These are phyloP conservation scores for Phytopythium mirpurense DNA, from an alignment of 352 stramenopile genomes.

Conservation along the genomic window DNA sequence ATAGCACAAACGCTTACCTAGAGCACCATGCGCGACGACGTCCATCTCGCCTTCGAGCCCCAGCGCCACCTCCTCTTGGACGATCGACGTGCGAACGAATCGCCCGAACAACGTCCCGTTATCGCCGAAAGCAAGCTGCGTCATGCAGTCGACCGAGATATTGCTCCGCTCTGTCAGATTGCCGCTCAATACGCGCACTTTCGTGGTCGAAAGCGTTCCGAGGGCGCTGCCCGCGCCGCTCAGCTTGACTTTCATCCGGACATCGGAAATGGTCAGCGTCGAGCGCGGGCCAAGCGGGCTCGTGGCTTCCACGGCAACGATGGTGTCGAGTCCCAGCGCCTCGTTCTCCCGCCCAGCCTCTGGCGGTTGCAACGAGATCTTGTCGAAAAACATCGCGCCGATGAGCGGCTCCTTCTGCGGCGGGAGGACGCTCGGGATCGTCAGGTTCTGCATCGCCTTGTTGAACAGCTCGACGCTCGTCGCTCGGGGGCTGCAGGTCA, in stretches of 20 bases:
- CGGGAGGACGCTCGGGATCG: constrained; percentile 53
- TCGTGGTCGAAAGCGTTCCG: constrained; percentile 41
- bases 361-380: constrained; percentile 45
- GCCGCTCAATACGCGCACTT: constrained; percentile 52
- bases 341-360: constrained; percentile 38
- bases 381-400: constrained; percentile 57
- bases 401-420: constrained; percentile 58
- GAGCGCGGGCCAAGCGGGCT: constrained; percentile 63
- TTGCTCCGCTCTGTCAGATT: constrained; percentile 56
- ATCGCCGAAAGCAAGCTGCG: constrained; percentile 34
- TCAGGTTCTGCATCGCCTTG: constrained; percentile 59
- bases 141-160: constrained; percentile 62
- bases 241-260: constrained; percentile 59
- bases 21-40: constrained; percentile 53
- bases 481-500: constrained; percentile 52
- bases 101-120: constrained; percentile 45
- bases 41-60: constrained; percentile 47
- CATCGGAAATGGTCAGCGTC: constrained; percentile 43
- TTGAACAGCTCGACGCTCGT: constrained; percentile 71
- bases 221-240: constrained; percentile 31
- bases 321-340: constrained; percentile 36
- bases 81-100: constrained; percentile 65
- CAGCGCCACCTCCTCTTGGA: constrained; percentile 39
- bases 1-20: constrained; percentile 31
- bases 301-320: constrained; percentile 56